These are phyloP conservation scores for Melanogaster broomeanus DNA, from an alignment of 768 basidiomycete species.

Conservation along the genomic window DNA sequence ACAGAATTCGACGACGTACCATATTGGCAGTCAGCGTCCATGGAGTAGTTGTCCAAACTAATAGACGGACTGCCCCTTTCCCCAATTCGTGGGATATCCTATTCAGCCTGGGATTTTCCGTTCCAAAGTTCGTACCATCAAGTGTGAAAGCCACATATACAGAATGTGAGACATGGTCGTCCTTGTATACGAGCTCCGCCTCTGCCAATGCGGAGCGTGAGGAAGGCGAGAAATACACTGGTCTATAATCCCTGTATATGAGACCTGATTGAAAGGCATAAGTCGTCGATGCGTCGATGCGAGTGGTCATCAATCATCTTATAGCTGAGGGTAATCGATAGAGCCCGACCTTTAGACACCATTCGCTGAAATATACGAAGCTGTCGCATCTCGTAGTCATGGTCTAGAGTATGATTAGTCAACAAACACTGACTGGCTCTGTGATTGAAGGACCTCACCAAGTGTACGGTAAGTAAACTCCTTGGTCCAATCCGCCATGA, in stretches of 20 bases:
- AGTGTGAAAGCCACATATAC: constrained; percentile 83
- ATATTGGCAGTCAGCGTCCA: constrained; percentile 97
- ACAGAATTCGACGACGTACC: constrained; percentile 46
- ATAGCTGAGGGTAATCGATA: neutral
- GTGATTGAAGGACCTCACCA: constrained; percentile 48
- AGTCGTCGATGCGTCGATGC: neutral
- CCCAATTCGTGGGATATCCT: constrained; percentile 34
- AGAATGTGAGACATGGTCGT: constrained; percentile 85
- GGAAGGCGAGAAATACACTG: constrained; percentile 94
- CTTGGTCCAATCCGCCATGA: constrained; percentile 90
- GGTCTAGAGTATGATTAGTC: constrained; percentile 51
- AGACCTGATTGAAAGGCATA: constrained; percentile 50
- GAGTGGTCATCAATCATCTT: neutral
- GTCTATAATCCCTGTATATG: constrained; percentile 84
- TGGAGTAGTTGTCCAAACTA: constrained; percentile 97
- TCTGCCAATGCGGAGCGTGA: constrained; percentile 94
- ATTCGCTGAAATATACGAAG: constrained; percentile 82
- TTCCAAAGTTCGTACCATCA: constrained; percentile 28
- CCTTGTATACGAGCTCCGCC: constrained; percentile 89
- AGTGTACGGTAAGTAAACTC: constrained; percentile 81
- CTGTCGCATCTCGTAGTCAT: constrained; percentile 86
- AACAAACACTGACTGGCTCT: neutral
- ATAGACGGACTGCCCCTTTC: constrained; percentile 45
- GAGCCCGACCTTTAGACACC: constrained; percentile 71
- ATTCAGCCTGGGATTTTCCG: constrained; percentile 11